These are phyloP conservation scores for Aspergillus pseudoterreus DNA, from an alignment of 2,329 filamentous ascomycete genomes.

Conservation along the genomic window DNA sequence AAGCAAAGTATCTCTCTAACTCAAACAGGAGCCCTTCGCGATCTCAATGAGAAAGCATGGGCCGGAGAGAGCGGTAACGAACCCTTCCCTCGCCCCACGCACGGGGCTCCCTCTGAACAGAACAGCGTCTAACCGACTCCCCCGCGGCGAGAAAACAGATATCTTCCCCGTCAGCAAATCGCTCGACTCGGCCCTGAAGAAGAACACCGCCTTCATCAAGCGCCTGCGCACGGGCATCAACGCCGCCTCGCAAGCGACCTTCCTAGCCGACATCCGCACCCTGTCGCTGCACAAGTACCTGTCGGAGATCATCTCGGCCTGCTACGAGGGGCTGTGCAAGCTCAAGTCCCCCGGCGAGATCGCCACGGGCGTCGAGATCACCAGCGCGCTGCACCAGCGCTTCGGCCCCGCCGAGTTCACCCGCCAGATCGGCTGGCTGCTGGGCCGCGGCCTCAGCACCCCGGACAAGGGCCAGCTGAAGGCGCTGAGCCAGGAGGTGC, in stretches of 20 bases:
- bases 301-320: slow-evolving; percentile 93
- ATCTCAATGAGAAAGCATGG: slow-evolving; percentile 85
- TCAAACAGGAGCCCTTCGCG: slow-evolving; percentile 74
- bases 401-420: slow-evolving; percentile 91
- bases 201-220: slow-evolving; percentile 98
- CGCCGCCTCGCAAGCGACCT: slow-evolving; percentile 72
- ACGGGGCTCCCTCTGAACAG: too few species aligned
- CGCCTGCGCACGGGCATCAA: slow-evolving; percentile 87
- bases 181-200: slow-evolving; percentile 92
- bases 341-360: slow-evolving; percentile 91
- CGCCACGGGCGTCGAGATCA: slow-evolving; percentile 84
- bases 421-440: slow-evolving; percentile 83
- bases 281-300: slow-evolving; percentile 94
- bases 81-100: slow-evolving; percentile 3
- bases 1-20: slow-evolving; percentile 1
- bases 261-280: slow-evolving; percentile 83
- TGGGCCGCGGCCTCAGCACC: slow-evolving; percentile 85
- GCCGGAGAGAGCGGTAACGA: slow-evolving; percentile 74
- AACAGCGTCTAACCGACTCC: too few species aligned
- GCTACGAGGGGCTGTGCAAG: slow-evolving; percentile 88
- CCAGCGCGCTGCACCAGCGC: slow-evolving; percentile 91
- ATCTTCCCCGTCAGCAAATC: slow-evolving; percentile 72
- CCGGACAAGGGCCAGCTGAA: slow-evolving; percentile 85
- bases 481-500: slow-evolving; percentile 70
- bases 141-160: slow-evolving; percentile 49